Evolutionary conservation across 192 early-diverging fungal genomes (phyloP).

Genomic region (Entomortierella chlamydospora): DNA sequence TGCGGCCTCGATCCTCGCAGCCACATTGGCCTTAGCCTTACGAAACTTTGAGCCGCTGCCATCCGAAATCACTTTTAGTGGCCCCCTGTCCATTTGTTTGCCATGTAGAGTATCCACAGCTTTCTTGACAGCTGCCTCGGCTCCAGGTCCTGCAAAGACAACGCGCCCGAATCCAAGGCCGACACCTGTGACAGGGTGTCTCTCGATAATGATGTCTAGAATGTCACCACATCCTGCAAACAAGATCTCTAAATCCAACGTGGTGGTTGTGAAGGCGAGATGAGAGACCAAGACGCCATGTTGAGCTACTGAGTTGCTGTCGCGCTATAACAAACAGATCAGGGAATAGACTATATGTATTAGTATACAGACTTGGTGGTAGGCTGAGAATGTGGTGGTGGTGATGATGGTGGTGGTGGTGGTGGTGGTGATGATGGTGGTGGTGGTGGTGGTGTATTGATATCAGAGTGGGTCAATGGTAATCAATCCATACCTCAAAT

Average conservation of each 20-base stretch:
- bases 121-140: conserved; percentile 53
- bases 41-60: conserved; percentile 47
- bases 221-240: conserved; percentile 66
- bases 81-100: conserved; percentile 54
- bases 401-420: not conserved
- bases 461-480: too few relatives aligned
- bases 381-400: not conserved
- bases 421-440: not conserved
- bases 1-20: conserved; percentile 48
- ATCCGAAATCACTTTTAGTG: conserved; percentile 44
- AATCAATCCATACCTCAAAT: conserved; percentile 27
- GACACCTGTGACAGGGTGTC: conserved; percentile 58
- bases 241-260: conserved; percentile 42
- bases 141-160: conserved; percentile 55
- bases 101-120: conserved; percentile 65
- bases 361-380: not conserved
- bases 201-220: conserved; percentile 60
- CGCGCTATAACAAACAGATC: conserved; percentile 20
- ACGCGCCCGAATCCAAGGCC: conserved; percentile 63
- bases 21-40: conserved; percentile 37
- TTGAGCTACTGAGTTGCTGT: conserved; percentile 38
- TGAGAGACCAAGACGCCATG: conserved; percentile 50
- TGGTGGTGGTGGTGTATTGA: not conserved
- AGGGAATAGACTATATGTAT: not conserved
- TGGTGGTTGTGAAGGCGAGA: conserved; percentile 35